Conservation (phyloP, 148 eudicot genomes). For the Nyssa sinensis region DNA sequence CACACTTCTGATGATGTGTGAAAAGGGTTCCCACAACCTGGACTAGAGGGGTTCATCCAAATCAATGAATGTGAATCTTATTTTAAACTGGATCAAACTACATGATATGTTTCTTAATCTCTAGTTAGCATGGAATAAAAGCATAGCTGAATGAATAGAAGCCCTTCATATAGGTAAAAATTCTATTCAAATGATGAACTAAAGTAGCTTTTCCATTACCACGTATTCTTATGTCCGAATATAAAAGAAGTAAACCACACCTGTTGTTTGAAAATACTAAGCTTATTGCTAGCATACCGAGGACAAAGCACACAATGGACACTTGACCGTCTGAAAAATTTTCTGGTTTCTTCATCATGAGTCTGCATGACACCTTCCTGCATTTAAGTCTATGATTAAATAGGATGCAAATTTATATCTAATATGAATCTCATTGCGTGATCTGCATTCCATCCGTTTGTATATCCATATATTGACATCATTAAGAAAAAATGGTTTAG, state of each 20-base stretch:
- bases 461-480: neutral
- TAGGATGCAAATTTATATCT: neutral
- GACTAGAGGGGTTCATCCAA: neutral
- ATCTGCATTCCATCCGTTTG: neutral
- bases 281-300: constrained; percentile 42
- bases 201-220: constrained; percentile 1
- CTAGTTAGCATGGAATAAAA: neutral
- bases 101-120: neutral
- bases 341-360: constrained; percentile 38
- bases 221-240: neutral
- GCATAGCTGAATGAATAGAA: neutral
- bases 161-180: neutral
- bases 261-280: constrained; percentile 39
- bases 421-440: neutral
- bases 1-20: constrained; percentile 43
- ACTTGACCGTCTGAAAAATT: constrained; percentile 32
- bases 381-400: constrained; percentile 14
- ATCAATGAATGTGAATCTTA: constrained; percentile 5
- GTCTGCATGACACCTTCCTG: constrained; percentile 42
- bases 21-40: constrained; percentile 40
- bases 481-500: neutral
- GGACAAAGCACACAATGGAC: constrained; percentile 42
- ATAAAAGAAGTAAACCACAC: constrained; percentile 13
- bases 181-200: neutral
- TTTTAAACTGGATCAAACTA: neutral